Evolutionary conservation across 1,284 basidiomycete genomes (phyloP).

Genomic region (Fomitopsis betulina): DNA sequence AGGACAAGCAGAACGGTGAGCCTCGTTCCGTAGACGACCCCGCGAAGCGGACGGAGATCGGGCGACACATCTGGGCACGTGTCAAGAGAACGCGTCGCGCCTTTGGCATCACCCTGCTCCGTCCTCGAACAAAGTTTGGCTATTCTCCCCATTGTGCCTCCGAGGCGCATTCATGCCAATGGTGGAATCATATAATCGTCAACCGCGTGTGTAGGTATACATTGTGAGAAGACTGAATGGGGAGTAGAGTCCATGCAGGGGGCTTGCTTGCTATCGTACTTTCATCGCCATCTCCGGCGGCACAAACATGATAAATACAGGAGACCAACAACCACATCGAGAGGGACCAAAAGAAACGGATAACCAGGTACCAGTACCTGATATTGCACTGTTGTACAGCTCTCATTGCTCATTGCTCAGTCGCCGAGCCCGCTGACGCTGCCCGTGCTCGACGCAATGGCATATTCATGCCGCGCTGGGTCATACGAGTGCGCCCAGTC

Average conservation of each 20-base stretch:
- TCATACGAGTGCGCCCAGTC: constrained; percentile 34
- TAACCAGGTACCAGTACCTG: background rate
- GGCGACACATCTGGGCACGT: background rate
- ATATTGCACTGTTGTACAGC: background rate
- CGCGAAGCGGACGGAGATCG: background rate
- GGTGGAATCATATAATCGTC: background rate
- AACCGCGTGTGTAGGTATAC: too few relatives aligned
- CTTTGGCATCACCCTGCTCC: background rate
- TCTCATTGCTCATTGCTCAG: background rate
- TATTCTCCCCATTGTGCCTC: too few relatives aligned
- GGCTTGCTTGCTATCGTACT: background rate
- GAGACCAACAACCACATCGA: background rate
- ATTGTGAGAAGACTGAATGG: background rate
- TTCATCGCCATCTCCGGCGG: background rate
- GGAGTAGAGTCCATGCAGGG: background rate
- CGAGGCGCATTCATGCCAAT: background rate
- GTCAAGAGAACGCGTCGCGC: background rate
- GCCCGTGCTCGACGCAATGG: constrained; percentile 30
- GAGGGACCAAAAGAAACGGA: background rate
- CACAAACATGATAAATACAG: background rate
- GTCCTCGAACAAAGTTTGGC: too few relatives aligned
- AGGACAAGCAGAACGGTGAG: background rate
- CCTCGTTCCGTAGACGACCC: background rate
- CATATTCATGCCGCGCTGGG: constrained; percentile 29
- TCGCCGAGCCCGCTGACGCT: constrained; percentile 20